Evolutionary conservation across 345 rosid genomes (phyloP), one percentile per base, ranked within the genome.

Genomic region (Orychophragmus violaceus): DNA sequence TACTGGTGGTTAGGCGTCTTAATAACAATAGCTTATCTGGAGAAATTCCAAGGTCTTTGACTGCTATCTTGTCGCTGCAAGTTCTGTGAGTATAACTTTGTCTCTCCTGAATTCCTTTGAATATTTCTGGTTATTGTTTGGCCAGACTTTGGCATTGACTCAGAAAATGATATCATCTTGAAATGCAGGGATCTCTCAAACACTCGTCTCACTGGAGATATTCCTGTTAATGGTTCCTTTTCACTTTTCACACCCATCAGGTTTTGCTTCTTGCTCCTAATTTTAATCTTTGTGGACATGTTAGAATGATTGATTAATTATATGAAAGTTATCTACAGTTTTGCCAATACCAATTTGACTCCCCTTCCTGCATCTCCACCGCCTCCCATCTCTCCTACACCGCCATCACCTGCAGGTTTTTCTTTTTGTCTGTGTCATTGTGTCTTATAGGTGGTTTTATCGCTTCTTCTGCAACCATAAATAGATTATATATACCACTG

Each of bases 171-270:
- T 57, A 28, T 75, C 33, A 23, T 69, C 57, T 64, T 57, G 49
- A 64, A 46, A 69, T 58, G 56, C 68, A 75, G 75, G 75, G 75
- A 75, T 75, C 66, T 75, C 36, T 75, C 75, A 59, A 58, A 75
- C 66, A 75, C 64, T 70, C 62, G 6, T 42, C 75, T 75, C 49
- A 64, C 69, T 53, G 79, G 79, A 76, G 79, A 70, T 65, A 71
- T 76, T 66, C 80, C 80, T 58, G 76, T 66, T 54, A 76, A 71
- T 66, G 80, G 80, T 24, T 76, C 80, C 41, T 76, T 76, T 66
- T 71, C 80, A 54, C 76, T 71, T n/a, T 76, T 76, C 69, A 76
- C 80, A 60, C 76, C 80, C 39, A 76, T 76, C 76, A 76, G 80
- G 80, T 76, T 76, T 28, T 62, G 59, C 52, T 56, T 59, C 64